These are phyloP conservation scores for Citrus medica DNA, from an alignment of 345 rosid genomes.

Conservation along the genomic window DNA sequence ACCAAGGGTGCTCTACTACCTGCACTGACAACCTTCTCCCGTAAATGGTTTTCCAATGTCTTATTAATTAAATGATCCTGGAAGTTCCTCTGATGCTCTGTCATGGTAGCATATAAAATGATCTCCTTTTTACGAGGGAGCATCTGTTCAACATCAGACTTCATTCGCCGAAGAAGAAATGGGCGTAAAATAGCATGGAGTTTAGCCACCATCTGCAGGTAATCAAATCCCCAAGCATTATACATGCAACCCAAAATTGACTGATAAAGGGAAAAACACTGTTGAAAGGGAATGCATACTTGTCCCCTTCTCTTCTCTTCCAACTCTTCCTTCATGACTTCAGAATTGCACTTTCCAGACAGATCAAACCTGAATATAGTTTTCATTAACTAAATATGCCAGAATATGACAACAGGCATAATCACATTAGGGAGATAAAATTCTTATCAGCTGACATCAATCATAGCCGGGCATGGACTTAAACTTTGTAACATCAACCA, in stretches of 20 bases:
- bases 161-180: constrained; percentile 92
- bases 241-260: constrained; percentile 6
- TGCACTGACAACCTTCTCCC: constrained; percentile 31
- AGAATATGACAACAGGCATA: neutral
- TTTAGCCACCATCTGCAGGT: constrained; percentile 75
- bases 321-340: constrained; percentile 49
- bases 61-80: constrained; percentile 80
- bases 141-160: constrained; percentile 82
- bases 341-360: constrained; percentile 56
- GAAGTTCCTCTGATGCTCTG: constrained; percentile 76
- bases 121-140: constrained; percentile 96
- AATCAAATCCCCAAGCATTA: constrained; percentile 6
- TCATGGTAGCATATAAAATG: constrained; percentile 79
- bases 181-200: constrained; percentile 95
- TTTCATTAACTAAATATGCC: neutral
- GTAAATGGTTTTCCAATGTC: constrained; percentile 64
- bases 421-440: neutral
- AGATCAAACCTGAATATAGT: constrained; percentile 72
- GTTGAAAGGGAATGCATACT: constrained; percentile 31
- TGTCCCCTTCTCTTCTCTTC: constrained; percentile 86
- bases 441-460: neutral
- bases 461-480: neutral
- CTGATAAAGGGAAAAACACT: neutral
- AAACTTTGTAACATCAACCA: neutral
- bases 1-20: constrained; percentile 33